Evolutionary conservation across 2,329 filamentous ascomycete species (phyloP).

Genomic region (Alternaria conjuncta): DNA sequence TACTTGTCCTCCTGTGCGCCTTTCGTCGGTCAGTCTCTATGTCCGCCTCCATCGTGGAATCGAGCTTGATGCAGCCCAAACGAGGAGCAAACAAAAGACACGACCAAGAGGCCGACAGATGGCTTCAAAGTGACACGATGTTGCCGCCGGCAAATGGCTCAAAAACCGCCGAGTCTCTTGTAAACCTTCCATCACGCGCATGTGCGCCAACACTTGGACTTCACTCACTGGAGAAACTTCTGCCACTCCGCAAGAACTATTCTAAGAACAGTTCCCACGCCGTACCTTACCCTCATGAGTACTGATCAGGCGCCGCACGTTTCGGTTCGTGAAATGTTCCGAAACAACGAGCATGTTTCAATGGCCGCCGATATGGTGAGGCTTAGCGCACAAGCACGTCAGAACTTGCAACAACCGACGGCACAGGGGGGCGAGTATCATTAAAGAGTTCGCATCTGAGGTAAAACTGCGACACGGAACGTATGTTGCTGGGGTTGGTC

Average conservation of each 20-base stretch:
- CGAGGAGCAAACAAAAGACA: neutral
- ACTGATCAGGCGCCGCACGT: neutral
- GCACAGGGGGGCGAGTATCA: constrained; percentile 3
- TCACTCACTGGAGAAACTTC: neutral
- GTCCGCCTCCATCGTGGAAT: neutral
- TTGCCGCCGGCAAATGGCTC: neutral
- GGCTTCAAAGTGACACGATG: neutral
- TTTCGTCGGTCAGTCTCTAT: neutral
- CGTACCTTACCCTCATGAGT: neutral
- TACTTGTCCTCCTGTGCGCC: neutral
- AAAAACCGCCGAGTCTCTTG: neutral
- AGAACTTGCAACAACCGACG: neutral
- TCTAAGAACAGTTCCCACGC: neutral
- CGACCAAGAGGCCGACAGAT: neutral
- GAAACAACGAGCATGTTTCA: constrained; percentile 18
- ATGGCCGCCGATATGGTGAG: constrained; percentile 5
- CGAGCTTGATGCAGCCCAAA: neutral
- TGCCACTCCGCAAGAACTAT: neutral
- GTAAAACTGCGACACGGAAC: constrained; percentile 5
- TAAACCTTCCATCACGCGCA: neutral
- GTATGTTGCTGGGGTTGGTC: neutral
- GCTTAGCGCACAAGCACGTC: constrained; percentile 7
- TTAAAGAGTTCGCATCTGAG: neutral
- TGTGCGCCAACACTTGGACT: neutral
- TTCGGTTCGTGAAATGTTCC: constrained; percentile 7